Evolutionary conservation across 2,329 filamentous ascomycete species (phyloP).

Genomic region (Thelonectria discophora): DNA sequence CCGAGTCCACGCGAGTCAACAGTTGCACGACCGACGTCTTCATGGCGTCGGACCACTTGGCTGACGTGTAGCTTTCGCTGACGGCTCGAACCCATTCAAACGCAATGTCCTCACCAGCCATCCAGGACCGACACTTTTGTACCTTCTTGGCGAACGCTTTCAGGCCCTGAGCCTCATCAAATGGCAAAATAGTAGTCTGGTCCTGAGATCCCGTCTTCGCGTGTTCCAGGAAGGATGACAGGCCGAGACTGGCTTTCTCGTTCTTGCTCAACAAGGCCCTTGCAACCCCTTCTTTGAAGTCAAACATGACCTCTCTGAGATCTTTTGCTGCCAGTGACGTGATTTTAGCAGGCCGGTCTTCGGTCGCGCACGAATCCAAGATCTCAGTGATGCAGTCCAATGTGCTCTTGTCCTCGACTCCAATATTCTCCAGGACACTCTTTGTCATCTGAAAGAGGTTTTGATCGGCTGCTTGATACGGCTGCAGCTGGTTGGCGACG

Average conservation of each 20-base stretch:
- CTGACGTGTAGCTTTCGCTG: constrained; percentile 60
- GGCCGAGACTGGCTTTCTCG: constrained; percentile 60
- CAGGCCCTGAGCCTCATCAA: constrained; percentile 64
- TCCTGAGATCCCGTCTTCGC: constrained; percentile 65
- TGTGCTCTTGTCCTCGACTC: constrained; percentile 59
- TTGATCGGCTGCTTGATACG: constrained; percentile 65
- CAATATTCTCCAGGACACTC: constrained; percentile 64
- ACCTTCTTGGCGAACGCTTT: constrained; percentile 59
- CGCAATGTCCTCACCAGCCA: constrained; percentile 64
- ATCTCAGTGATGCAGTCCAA: constrained; percentile 59
- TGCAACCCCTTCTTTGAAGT: constrained; percentile 63
- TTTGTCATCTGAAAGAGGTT: constrained; percentile 65
- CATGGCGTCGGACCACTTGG: constrained; percentile 66
- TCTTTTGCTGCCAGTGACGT: constrained; percentile 58
- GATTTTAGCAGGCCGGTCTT: constrained; percentile 60
- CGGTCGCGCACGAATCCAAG: constrained; percentile 60
- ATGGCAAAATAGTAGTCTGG: constrained; percentile 54
- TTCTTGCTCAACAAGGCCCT: constrained; percentile 63
- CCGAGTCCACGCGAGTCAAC: constrained; percentile 61
- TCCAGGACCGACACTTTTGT: constrained; percentile 55
- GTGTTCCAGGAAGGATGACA: constrained; percentile 71
- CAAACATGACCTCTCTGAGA: constrained; percentile 57
- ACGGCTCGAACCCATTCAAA: constrained; percentile 66
- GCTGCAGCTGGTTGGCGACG: constrained; percentile 64
- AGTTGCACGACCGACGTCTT: constrained; percentile 67